These are phyloP conservation scores for Rhinocladiella similis DNA, from an alignment of 2,329 filamentous ascomycete species.

Conservation along the genomic window DNA sequence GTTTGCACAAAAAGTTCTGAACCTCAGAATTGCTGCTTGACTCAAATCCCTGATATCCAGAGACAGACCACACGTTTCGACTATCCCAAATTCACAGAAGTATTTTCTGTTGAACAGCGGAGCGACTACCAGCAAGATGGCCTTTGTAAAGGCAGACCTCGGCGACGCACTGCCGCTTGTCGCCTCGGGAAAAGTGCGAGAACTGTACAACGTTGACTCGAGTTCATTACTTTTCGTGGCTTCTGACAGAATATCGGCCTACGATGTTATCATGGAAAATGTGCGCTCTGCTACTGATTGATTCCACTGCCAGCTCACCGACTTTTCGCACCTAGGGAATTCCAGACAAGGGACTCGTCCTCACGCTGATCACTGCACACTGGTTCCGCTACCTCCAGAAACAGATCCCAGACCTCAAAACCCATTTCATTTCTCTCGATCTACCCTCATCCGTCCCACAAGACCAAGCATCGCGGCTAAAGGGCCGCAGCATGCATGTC, in stretches of 20 bases:
- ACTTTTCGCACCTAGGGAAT: constrained; percentile 57
- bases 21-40: background rate
- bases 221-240: constrained; percentile 77
- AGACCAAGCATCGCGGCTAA: constrained; percentile 31
- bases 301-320: constrained; percentile 31
- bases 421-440: constrained; percentile 62
- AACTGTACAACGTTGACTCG: constrained; percentile 72
- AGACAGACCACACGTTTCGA: too few species aligned
- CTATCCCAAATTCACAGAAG: too few species aligned
- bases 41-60: too few species aligned
- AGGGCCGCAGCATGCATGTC: constrained; percentile 73
- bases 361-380: constrained; percentile 66
- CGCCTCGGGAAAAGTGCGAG: constrained; percentile 73
- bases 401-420: constrained; percentile 58
- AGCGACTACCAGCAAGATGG: constrained; percentile 15
- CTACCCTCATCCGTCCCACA: constrained; percentile 53
- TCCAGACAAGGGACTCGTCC: constrained; percentile 65
- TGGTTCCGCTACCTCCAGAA: constrained; percentile 66
- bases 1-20: too few species aligned
- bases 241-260: constrained; percentile 90
- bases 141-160: constrained; percentile 40
- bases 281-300: constrained; percentile 49
- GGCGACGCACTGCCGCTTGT: constrained; percentile 49
- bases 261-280: constrained; percentile 87
- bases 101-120: background rate